Evolutionary conservation across 2,329 filamentous ascomycete genomes (phyloP), one percentile per base, ranked within the genome.

Genomic region (Parafenestella ontariensis): DNA sequence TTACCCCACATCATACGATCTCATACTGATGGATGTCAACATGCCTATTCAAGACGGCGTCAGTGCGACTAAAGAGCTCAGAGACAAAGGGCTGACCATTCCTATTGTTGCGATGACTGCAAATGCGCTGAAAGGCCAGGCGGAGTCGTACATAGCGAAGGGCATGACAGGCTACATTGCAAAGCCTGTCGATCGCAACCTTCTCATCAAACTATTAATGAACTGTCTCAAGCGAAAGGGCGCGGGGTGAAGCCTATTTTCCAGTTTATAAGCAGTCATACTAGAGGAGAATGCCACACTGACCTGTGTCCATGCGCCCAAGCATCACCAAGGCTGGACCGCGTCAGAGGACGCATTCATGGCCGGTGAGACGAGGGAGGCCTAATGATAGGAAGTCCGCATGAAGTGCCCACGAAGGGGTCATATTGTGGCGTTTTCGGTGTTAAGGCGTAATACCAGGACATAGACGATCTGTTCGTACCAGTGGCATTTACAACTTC

Each of bases 161-260:
- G 84, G 84, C 0, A 84, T 86, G 82, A 79, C 82, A 37, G 83
- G 81, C 37, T 85, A 85, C 56, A 74, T 86, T 11, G 73, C 82
- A 1, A 86, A 85, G 59, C 83, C 83, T 0, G 78, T 85, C 10
- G 79, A 83, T 59, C 77, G 79, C n/a, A 78, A 78, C 45, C 71
- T 78, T 7, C 59, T 85, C 39, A 72, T 82, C 23, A 75, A 76
- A 21, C 67, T 80, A 51, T 58, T 85, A 29, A 47, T 72, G 18
- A 66, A 53, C 6, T 71, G 59, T 44, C 41, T 74, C n/a, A 60
- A 64, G 29, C 54, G 28, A 7, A 40, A 50, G 10, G 44, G 33
- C 8, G 26, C 45, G 9, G 56, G 54, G 9, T 66, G 56, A 63
- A 48, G 6, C 13, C 4, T 13, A n/a, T n/a, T 10, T 34, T 3